Evolutionary conservation across 2,329 filamentous ascomycete genomes (phyloP).

Genomic region (Claviceps paspali): DNA sequence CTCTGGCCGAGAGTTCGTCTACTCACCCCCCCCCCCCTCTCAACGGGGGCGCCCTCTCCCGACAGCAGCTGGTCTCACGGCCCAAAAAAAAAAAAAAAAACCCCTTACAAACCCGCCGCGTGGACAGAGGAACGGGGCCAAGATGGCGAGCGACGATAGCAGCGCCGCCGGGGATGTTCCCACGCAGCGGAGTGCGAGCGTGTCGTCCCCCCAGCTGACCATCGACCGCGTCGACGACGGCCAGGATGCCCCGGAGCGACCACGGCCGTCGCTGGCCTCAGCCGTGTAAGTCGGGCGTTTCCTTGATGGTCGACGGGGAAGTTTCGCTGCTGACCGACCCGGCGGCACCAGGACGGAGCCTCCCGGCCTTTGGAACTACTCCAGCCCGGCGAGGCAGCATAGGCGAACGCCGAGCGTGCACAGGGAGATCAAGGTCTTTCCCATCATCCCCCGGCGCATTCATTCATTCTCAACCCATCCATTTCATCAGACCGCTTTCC

Average conservation of each 20-base stretch:
- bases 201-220: conserved; percentile 16
- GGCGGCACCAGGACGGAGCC: conserved; percentile 28
- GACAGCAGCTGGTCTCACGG: too few relatives aligned
- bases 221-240: conserved; percentile 13
- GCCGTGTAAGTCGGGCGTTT: conserved; percentile 27
- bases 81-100: too few relatives aligned
- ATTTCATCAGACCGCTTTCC: background rate
- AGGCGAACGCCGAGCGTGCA: conserved; percentile 41
- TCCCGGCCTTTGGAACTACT: conserved; percentile 23
- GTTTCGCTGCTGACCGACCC: too few relatives aligned
- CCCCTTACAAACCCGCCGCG: too few relatives aligned
- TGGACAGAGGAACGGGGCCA: too few relatives aligned
- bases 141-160: too few relatives aligned
- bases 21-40: too few relatives aligned
- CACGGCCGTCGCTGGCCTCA: conserved; percentile 15
- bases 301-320: too few relatives aligned
- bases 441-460: background rate
- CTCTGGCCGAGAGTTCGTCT: too few relatives aligned
- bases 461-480: too few relatives aligned
- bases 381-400: conserved; percentile 43
- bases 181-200: background rate
- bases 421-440: conserved; percentile 38
- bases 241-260: conserved; percentile 5
- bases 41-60: too few relatives aligned
- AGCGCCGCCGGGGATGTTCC: too few relatives aligned